Percentiles rank a stretch among this genome's conserved stretches.
These are phyloP conservation scores for Gentiana straminea DNA, from an alignment of 257 asterid species.

Conservation along the genomic window DNA sequence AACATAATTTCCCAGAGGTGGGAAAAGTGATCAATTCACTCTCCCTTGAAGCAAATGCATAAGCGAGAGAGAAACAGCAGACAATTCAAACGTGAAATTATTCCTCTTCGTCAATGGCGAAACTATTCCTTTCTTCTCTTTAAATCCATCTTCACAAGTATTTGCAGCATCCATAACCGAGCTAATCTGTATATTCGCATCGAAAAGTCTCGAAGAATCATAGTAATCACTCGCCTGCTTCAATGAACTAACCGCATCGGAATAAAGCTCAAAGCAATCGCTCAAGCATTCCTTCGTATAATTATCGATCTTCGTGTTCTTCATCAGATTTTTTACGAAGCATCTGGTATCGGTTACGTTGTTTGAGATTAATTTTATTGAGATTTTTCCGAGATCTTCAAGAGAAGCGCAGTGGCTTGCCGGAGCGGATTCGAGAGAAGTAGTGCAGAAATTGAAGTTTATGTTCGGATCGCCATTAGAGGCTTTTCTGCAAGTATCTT, in stretches of 20 bases:
- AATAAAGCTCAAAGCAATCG: constrained; percentile 44
- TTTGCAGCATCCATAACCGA: constrained; percentile 35
- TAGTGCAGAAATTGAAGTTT: constrained; percentile 40
- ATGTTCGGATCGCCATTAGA: constrained; percentile 34
- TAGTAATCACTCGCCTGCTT: constrained; percentile 38
- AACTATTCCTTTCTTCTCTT: constrained; percentile 24
- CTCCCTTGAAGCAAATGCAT: constrained; percentile 20
- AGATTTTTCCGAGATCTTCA: constrained; percentile 36
- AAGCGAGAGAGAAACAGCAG: constrained; percentile 37
- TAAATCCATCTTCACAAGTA: constrained; percentile 53
- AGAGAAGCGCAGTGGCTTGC: constrained; percentile 45
- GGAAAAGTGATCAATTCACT: too few relatives aligned
- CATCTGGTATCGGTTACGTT: constrained; percentile 56
- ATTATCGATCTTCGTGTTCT: constrained; percentile 17
- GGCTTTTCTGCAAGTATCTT: constrained; percentile 29
- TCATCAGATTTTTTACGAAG: constrained; percentile 25
- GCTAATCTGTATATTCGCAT: constrained; percentile 30
- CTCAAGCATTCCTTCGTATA: constrained; percentile 21
- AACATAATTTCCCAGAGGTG: too few relatives aligned
- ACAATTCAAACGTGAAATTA: constrained; percentile 23
- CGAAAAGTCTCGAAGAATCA: constrained; percentile 16
- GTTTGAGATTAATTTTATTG: constrained; percentile 32
- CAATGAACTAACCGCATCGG: constrained; percentile 28
- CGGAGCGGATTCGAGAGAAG: constrained; percentile 59
- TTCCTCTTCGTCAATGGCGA: constrained; percentile 42